Evolutionary conservation across 345 rosid genomes (phyloP).

Genomic region (Angophora floribunda): DNA sequence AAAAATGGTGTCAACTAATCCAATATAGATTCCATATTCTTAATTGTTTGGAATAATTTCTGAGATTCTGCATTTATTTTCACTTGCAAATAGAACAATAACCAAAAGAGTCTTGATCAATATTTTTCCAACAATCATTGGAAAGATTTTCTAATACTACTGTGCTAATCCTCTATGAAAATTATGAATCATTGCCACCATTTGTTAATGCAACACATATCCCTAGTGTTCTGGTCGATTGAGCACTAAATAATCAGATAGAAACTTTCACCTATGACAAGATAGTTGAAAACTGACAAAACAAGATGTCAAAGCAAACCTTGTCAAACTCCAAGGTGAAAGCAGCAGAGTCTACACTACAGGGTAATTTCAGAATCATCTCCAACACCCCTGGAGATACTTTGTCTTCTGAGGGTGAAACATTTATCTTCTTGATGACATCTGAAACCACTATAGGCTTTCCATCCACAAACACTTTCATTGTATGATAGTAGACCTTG

Average conservation of each 20-base stretch:
- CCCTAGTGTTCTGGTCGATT: not conserved
- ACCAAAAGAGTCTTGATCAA: not conserved
- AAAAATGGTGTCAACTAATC: not conserved
- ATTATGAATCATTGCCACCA: not conserved
- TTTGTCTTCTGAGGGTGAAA: slow-evolving; percentile 87
- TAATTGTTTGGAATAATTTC: not conserved
- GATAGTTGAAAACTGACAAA: not conserved
- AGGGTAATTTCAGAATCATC: slow-evolving; percentile 73
- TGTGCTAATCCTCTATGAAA: not conserved
- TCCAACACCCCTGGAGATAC: slow-evolving; percentile 91
- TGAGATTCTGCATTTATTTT: not conserved
- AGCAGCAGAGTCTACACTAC: slow-evolving; percentile 59
- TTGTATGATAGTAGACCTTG: slow-evolving; percentile 77
- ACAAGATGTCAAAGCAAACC: slow-evolving; percentile 24
- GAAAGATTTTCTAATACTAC: too few relatives aligned
- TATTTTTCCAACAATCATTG: not conserved
- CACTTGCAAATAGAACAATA: not conserved
- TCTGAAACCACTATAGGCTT: slow-evolving; percentile 35
- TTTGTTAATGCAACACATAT: not conserved
- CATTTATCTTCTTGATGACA: slow-evolving; percentile 50
- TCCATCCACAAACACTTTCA: slow-evolving; percentile 67
- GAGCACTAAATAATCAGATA: not conserved
- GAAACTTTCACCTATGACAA: not conserved
- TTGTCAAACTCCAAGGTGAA: slow-evolving; percentile 86
- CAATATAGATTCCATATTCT: not conserved